Evolutionary conservation across 192 early-diverging fungal genomes (phyloP).

Genomic region (Coemansia sp.): DNA sequence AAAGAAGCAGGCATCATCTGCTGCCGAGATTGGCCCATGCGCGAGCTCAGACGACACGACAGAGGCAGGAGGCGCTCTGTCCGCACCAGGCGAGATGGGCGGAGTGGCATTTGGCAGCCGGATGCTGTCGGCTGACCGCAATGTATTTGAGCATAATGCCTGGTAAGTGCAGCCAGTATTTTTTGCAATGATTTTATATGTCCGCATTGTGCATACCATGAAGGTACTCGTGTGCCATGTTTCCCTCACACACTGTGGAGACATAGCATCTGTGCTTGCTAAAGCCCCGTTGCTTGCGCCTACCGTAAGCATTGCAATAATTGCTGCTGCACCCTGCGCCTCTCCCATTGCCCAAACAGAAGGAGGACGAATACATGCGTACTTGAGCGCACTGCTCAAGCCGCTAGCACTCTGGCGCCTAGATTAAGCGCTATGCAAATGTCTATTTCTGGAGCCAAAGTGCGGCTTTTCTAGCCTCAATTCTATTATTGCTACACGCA

Average conservation of each 20-base stretch:
- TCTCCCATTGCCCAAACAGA: background rate
- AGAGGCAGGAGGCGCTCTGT: conserved; percentile 6
- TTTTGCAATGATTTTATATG: background rate
- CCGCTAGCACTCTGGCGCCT: background rate
- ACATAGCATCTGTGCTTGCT: background rate
- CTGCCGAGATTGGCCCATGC: conserved; percentile 23
- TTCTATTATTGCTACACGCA: background rate
- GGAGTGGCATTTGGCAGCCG: conserved; percentile 73
- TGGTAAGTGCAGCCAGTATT: conserved; percentile 65
- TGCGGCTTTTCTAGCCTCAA: background rate
- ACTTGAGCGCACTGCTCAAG: background rate
- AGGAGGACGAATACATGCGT: background rate
- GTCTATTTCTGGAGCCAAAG: background rate
- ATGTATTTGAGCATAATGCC: conserved; percentile 91
- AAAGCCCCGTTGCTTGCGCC: background rate
- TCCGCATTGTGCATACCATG: background rate
- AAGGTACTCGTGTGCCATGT: background rate
- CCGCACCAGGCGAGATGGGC: background rate
- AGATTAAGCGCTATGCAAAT: background rate
- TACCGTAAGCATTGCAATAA: background rate
- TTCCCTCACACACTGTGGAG: background rate
- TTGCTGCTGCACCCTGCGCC: background rate
- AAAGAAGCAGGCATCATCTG: conserved; percentile 52
- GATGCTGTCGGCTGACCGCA: conserved; percentile 68
- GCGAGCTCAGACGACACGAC: conserved; percentile 8